These are phyloP conservation scores for Pecoramyces ruminantium DNA, from an alignment of 192 early-diverging fungal genomes.

Conservation along the genomic window DNA sequence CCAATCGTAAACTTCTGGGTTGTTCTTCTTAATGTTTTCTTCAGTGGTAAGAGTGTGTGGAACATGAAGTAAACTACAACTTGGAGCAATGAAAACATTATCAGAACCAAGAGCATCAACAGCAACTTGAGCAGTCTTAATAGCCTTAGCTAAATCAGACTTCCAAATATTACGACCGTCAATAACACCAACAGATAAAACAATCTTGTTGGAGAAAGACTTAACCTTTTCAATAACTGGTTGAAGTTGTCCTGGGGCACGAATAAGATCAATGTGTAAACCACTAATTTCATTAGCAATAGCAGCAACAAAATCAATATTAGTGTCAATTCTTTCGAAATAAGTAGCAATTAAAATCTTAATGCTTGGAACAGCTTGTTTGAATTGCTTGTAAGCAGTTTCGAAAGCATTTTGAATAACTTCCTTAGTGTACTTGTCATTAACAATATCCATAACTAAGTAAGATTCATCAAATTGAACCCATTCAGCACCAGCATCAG, in stretches of 20 bases:
- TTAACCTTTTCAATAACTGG: conserved; percentile 37
- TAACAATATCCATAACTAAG: conserved; percentile 43
- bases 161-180: conserved; percentile 99
- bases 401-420: conserved; percentile 27
- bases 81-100: conserved; percentile 68
- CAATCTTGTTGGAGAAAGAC: conserved; percentile 17
- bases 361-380: conserved; percentile 23
- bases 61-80: conserved; percentile 82
- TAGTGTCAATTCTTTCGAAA: conserved; percentile 71
- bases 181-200: conserved; percentile 85
- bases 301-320: conserved; percentile 29
- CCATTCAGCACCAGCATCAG: conserved; percentile 58
- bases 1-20: conserved; percentile 75
- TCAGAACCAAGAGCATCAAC: conserved; percentile 47
- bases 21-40: conserved; percentile 46
- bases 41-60: conserved; percentile 72
- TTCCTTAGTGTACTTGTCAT: not conserved
- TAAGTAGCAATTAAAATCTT: conserved; percentile 79
- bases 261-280: conserved; percentile 81
- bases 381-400: conserved; percentile 45
- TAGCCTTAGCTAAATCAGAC: conserved; percentile 57
- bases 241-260: conserved; percentile 62
- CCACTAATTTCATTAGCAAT: conserved; percentile 51
- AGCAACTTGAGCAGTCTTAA: conserved; percentile 47
- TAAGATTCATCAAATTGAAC: conserved; percentile 76